phyloP scores from a whole-genome alignment of 306 rosid species.

The Parietaria judaica region DNA sequence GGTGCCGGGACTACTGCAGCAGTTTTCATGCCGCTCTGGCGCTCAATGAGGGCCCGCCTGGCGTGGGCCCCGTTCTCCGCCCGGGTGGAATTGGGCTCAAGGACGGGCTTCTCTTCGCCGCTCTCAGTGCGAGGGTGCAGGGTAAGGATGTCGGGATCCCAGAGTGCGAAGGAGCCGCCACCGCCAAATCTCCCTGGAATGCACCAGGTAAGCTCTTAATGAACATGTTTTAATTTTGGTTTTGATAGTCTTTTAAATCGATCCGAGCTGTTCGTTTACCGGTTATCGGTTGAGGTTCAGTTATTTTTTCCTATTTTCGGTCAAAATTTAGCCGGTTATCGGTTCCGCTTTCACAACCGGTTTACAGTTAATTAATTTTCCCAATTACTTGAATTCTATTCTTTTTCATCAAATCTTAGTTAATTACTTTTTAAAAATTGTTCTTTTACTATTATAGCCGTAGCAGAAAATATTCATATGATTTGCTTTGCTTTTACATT shows the following conservation, averaged over 20 bases:
- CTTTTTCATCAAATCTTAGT: too few relatives aligned
- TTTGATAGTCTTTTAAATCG: slow-evolving; percentile 10
- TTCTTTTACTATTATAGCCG: too few relatives aligned
- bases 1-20: slow-evolving; percentile 94
- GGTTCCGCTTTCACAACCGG: too few relatives aligned
- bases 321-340: too few relatives aligned
- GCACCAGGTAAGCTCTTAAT: slow-evolving; percentile 58
- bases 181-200: slow-evolving; percentile 98
- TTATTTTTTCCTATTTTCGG: too few relatives aligned
- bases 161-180: slow-evolving; percentile 98
- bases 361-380: too few relatives aligned
- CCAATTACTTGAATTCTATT: too few relatives aligned
- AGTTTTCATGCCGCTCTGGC: slow-evolving; percentile 89
- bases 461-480: too few relatives aligned
- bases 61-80: slow-evolving; percentile 88
- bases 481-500: slow-evolving; percentile 13
- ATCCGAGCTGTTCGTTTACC: background rate
- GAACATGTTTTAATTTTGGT: slow-evolving; percentile 6
- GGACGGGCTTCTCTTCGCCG: slow-evolving; percentile 80
- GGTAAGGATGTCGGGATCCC: slow-evolving; percentile 96
- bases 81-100: slow-evolving; percentile 95
- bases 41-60: slow-evolving; percentile 95
- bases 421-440: too few relatives aligned
- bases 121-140: slow-evolving; percentile 81
- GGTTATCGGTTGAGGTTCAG: too few relatives aligned